These are phyloP conservation scores for Yarrowia divulgata DNA, from an alignment of 805 yeast species.

Conservation along the genomic window DNA sequence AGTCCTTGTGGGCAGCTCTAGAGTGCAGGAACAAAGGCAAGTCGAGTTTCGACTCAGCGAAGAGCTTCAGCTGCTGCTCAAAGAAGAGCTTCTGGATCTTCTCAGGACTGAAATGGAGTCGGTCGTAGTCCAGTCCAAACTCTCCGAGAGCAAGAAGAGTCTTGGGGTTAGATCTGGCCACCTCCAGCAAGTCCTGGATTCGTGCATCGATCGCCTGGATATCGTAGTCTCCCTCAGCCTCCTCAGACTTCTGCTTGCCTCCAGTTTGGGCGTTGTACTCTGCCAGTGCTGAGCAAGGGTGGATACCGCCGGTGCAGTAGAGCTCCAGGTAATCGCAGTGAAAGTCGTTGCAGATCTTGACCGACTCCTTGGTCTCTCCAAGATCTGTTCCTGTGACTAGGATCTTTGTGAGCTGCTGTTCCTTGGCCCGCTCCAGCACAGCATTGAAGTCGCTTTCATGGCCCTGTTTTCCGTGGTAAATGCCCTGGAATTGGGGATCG, in stretches of 20 bases:
- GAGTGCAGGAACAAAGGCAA: slow-evolving; percentile 90
- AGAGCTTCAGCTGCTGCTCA: slow-evolving; percentile 72
- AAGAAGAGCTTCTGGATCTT: slow-evolving; percentile 74
- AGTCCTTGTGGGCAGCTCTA: slow-evolving; percentile 85
- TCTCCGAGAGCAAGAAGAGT: slow-evolving; percentile 88
- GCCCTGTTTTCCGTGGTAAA: slow-evolving; percentile 70
- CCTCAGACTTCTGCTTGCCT: slow-evolving; percentile 41
- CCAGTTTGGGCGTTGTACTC: slow-evolving; percentile 51
- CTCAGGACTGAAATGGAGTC: slow-evolving; percentile 76
- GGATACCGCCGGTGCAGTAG: slow-evolving; percentile 88
- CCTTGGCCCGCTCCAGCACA: slow-evolving; percentile 71
- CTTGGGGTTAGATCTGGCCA: slow-evolving; percentile 57
- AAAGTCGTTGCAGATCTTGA: slow-evolving; percentile 59
- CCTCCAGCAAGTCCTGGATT: slow-evolving; percentile 58
- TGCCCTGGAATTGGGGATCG: slow-evolving; percentile 86
- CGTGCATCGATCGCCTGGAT: slow-evolving; percentile 47
- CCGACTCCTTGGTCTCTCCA: slow-evolving; percentile 67
- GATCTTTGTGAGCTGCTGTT: slow-evolving; percentile 69
- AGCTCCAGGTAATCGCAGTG: slow-evolving; percentile 49
- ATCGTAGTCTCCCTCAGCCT: slow-evolving; percentile 41
- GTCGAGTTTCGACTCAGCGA: slow-evolving; percentile 58
- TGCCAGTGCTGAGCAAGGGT: slow-evolving; percentile 85
- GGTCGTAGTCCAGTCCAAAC: slow-evolving; percentile 92
- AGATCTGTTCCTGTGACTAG: slow-evolving; percentile 85
- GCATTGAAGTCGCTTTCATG: slow-evolving; percentile 73